Conservation (phyloP, 2,329 filamentous ascomycete genomes). For the Metarhizium guizhouense region DNA sequence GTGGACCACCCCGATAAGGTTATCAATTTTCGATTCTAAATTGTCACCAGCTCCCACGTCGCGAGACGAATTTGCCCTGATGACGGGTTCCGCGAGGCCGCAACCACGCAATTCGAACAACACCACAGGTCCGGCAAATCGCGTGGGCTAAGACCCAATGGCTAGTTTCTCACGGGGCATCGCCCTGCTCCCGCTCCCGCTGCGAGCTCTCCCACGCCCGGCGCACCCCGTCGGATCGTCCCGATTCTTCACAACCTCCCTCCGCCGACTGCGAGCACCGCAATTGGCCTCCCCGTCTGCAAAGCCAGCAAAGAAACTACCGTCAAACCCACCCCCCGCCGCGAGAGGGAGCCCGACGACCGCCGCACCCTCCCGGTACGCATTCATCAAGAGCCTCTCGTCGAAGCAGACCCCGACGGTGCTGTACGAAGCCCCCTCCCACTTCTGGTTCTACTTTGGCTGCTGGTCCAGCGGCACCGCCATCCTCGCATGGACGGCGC, state of each 20-base stretch:
- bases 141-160: conserved; percentile 12
- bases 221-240: conserved; percentile 11
- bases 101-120: neutral
- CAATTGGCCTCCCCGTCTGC: conserved; percentile 3
- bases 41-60: neutral
- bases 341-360: conserved; percentile 7
- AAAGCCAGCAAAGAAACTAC: conserved; percentile 11
- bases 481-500: conserved; percentile 25
- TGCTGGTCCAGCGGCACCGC: conserved; percentile 46
- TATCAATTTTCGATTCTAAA: too few relatives aligned
- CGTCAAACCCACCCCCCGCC: conserved; percentile 5
- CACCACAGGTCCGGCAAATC: neutral
- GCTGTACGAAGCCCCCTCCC: conserved; percentile 57
- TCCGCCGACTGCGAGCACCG: conserved; percentile 12
- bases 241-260: conserved; percentile 22
- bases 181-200: conserved; percentile 15
- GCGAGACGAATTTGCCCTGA: neutral
- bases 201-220: conserved; percentile 12
- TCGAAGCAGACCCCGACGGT: conserved; percentile 45
- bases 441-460: conserved; percentile 52
- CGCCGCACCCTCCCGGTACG: conserved; percentile 24
- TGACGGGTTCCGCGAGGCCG: neutral
- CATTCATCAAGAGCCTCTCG: conserved; percentile 47
- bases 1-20: too few relatives aligned
- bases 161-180: conserved; percentile 23